phyloP scores from a whole-genome alignment of 2,329 filamentous ascomycete genomes.

The Grosmannia serpens region DNA sequence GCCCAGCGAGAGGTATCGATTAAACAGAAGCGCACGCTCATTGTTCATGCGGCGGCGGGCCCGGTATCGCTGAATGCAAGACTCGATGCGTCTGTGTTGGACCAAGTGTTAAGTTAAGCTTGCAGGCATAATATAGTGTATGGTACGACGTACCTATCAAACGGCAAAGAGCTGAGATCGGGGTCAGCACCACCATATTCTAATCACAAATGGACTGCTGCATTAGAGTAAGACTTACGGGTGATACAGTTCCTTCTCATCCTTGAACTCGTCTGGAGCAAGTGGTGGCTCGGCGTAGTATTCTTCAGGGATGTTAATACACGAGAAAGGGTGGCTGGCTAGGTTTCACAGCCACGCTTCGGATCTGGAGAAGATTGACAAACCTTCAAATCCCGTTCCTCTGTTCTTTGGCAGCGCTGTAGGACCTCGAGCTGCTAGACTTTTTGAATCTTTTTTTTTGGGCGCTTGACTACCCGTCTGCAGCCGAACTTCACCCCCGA shows the following conservation, averaged over 20 bases:
- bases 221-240: conserved; percentile 31
- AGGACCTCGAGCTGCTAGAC: conserved; percentile 23
- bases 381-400: conserved; percentile 59
- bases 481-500: background rate
- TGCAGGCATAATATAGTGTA: conserved; percentile 31
- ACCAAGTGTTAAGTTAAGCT: conserved; percentile 2
- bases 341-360: background rate
- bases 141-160: conserved; percentile 9
- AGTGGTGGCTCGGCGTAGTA: conserved; percentile 72
- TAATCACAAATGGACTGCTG: background rate
- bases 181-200: background rate
- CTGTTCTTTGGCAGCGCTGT: conserved; percentile 30
- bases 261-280: conserved; percentile 53
- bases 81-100: conserved; percentile 59
- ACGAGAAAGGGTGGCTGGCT: too few relatives aligned
- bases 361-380: background rate
- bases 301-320: conserved; percentile 29
- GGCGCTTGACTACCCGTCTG: background rate
- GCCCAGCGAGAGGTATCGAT: conserved; percentile 71
- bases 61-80: conserved; percentile 73
- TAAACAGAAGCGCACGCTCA: conserved; percentile 53
- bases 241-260: conserved; percentile 58
- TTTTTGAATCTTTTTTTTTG: conserved; percentile 31
- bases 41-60: conserved; percentile 61
- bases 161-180: conserved; percentile 6